phyloP scores from a whole-genome alignment of 2,329 filamentous ascomycete species.

The Fusarium albidum region DNA sequence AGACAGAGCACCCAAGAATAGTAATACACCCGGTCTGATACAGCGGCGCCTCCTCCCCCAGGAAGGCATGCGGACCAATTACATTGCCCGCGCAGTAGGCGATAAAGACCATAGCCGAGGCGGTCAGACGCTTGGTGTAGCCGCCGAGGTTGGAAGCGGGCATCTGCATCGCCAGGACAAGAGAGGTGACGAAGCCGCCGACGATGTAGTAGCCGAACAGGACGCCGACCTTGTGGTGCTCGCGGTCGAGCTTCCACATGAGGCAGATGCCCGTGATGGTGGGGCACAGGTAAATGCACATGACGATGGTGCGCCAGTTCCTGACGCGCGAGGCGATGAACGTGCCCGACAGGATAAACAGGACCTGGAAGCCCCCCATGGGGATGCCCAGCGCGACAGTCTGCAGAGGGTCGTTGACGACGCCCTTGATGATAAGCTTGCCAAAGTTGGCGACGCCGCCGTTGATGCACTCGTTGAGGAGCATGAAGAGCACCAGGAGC shows the following conservation, averaged over 20 bases:
- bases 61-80: slow-evolving; percentile 47
- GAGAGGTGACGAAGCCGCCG: slow-evolving; percentile 57
- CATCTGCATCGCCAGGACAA: slow-evolving; percentile 63
- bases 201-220: slow-evolving; percentile 61
- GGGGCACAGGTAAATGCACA: slow-evolving; percentile 58
- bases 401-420: slow-evolving; percentile 43
- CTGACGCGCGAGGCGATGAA: slow-evolving; percentile 57
- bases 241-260: slow-evolving; percentile 56
- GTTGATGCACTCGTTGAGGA: slow-evolving; percentile 61
- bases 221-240: slow-evolving; percentile 51
- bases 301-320: slow-evolving; percentile 58
- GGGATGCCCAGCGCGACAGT: slow-evolving; percentile 63
- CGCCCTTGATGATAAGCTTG: slow-evolving; percentile 59
- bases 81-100: slow-evolving; percentile 48
- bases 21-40: slow-evolving; percentile 61
- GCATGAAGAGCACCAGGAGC: slow-evolving; percentile 61
- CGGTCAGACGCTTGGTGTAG: slow-evolving; percentile 57
- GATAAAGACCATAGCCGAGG: slow-evolving; percentile 55
- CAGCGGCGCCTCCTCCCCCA: slow-evolving; percentile 52
- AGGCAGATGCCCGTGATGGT: slow-evolving; percentile 57
- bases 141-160: slow-evolving; percentile 57
- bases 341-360: slow-evolving; percentile 60
- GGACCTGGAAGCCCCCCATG: slow-evolving; percentile 59
- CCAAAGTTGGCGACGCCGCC: slow-evolving; percentile 63
- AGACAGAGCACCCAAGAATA: slow-evolving; percentile 24